These are phyloP conservation scores for Francoa sonchifolia DNA, from an alignment of 441 rosid genomes.

Conservation along the genomic window DNA sequence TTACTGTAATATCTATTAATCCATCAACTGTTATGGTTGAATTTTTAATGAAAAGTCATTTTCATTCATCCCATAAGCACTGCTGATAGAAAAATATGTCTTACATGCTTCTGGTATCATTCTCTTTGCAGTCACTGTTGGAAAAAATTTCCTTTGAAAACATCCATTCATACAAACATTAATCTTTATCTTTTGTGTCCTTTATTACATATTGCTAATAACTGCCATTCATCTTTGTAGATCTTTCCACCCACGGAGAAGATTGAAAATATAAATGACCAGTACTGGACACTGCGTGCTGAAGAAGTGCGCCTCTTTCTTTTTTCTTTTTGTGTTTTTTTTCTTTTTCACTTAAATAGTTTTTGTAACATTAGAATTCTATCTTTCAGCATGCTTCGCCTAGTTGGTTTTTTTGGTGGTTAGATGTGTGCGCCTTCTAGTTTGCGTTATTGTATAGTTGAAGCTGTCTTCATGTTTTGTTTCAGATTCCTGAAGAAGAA, in stretches of 20 bases:
- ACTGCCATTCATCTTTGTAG: constrained; percentile 42
- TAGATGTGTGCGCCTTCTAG: not conserved
- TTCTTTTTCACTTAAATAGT: not conserved
- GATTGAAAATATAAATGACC: constrained; percentile 97
- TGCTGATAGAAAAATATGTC: no score
- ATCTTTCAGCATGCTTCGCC: not conserved
- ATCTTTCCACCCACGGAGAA: constrained; percentile 66
- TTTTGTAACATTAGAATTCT: no score
- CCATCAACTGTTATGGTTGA: not conserved
- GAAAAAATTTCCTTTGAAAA: no score
- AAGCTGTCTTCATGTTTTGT: constrained; percentile 8
- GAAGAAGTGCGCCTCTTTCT: constrained; percentile 58
- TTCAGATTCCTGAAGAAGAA: constrained; percentile 92
- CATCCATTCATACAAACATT: no score
- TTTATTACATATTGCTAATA: no score
- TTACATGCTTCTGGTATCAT: no score
- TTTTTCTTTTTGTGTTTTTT: not conserved
- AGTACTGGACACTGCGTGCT: constrained; percentile 95
- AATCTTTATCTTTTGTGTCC: no score
- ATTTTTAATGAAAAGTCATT: no score
- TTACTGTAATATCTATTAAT: not conserved
- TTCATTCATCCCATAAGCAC: no score
- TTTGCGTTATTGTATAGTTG: constrained; percentile 6
- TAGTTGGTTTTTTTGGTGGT: not conserved
- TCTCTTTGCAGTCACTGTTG: no score